Conservation (phyloP, 148 eudicot species). For the Fagopyrum homotropicum region DNA sequence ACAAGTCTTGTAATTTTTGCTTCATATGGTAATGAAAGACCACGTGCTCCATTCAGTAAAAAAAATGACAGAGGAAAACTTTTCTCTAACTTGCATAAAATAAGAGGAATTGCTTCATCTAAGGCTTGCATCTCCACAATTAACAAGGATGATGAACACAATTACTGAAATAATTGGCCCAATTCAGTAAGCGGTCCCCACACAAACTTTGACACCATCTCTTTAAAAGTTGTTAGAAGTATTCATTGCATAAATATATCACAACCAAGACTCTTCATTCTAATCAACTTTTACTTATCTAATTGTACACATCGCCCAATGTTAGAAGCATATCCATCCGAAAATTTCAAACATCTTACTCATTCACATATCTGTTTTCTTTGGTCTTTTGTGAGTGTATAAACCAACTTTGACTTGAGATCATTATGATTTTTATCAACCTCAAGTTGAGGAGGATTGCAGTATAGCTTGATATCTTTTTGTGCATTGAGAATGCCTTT, state of each 20-base stretch:
- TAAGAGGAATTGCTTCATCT: conserved; percentile 11
- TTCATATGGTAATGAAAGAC: too few relatives aligned
- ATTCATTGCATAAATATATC: conserved; percentile 19
- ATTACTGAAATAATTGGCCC: conserved; percentile 21
- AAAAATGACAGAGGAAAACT: conserved; percentile 17
- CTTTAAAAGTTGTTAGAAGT: conserved; percentile 19
- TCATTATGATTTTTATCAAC: not conserved
- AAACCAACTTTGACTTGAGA: conserved; percentile 12
- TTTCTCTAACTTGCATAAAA: conserved; percentile 22
- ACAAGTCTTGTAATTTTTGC: too few relatives aligned
- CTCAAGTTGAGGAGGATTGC: not conserved
- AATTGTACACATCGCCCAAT: conserved; percentile 16
- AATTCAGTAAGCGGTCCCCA: conserved; percentile 20
- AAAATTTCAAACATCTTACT: not conserved
- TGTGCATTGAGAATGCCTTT: not conserved
- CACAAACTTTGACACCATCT: conserved; percentile 6
- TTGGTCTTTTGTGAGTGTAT: not conserved
- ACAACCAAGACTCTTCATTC: conserved; percentile 12
- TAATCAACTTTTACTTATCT: conserved; percentile 9
- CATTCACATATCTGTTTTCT: conserved; percentile 14
- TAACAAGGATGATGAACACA: conserved; percentile 8
- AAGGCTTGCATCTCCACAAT: conserved; percentile 5
- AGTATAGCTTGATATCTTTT: not conserved
- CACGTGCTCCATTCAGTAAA: too few relatives aligned
- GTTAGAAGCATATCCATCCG: conserved; percentile 11